These are phyloP conservation scores for Gymnopilus dilepis DNA, from an alignment of 768 basidiomycete species.

Conservation along the genomic window DNA sequence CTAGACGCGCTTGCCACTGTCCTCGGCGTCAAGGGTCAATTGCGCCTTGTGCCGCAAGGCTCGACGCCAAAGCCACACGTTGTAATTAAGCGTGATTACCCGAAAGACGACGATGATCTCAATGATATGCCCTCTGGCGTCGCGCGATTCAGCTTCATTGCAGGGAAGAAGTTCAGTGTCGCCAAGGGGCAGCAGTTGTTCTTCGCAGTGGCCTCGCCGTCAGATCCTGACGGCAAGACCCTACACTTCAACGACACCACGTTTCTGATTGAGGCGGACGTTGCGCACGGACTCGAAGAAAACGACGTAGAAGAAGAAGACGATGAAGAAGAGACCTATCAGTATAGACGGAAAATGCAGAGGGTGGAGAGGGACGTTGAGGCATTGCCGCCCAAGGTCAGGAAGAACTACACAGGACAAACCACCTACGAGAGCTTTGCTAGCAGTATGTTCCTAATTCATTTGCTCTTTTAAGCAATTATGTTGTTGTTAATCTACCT, in stretches of 20 bases:
- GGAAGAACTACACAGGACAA: conserved; percentile 25
- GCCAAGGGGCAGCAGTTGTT: conserved; percentile 75
- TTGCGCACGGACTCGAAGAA: conserved; percentile 43
- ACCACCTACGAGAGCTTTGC: conserved; percentile 22
- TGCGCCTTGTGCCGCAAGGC: conserved; percentile 72
- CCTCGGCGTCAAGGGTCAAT: conserved; percentile 63
- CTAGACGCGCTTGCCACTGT: conserved; percentile 51
- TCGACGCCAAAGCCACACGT: conserved; percentile 72
- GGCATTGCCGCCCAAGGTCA: conserved; percentile 31
- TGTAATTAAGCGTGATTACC: conserved; percentile 64
- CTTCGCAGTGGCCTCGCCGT: conserved; percentile 55
- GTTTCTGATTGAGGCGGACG: conserved; percentile 63
- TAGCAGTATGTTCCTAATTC: conserved; percentile 16
- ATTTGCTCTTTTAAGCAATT: neutral
- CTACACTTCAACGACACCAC: conserved; percentile 56
- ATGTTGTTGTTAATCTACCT: neutral
- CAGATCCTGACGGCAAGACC: conserved; percentile 22
- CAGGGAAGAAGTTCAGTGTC: conserved; percentile 71
- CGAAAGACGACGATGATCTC: conserved; percentile 49
- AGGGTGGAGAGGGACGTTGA: conserved; percentile 17
- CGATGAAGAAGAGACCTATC: conserved; percentile 2
- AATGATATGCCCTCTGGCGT: conserved; percentile 43
- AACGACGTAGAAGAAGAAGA: conserved; percentile 14
- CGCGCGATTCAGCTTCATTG: conserved; percentile 67
- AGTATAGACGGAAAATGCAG: neutral